phyloP scores from a whole-genome alignment of 495 filamentous ascomycete species.

The Sordaria brevicollis region DNA sequence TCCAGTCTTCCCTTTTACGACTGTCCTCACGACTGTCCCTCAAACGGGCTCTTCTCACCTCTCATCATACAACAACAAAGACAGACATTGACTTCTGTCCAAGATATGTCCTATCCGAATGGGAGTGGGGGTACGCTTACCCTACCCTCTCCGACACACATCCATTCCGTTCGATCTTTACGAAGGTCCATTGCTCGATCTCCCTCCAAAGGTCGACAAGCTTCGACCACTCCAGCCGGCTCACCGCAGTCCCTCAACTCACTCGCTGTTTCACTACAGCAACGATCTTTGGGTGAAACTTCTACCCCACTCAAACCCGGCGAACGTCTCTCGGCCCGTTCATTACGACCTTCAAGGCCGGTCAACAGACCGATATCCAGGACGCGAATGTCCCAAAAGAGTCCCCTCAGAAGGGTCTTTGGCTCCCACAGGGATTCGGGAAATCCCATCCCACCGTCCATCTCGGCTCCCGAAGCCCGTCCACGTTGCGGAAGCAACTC shows the following conservation, averaged over 20 bases:
- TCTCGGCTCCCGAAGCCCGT: conserved; percentile 21
- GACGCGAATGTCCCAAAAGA: conserved; percentile 55
- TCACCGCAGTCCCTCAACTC: conserved; percentile 5
- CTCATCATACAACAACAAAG: neutral
- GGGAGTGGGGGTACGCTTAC: conserved; percentile 68
- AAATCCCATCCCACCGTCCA: conserved; percentile 46
- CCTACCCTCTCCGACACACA: conserved; percentile 71
- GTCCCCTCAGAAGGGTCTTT: conserved; percentile 66
- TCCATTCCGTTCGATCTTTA: conserved; percentile 66
- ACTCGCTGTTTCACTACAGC: conserved; percentile 19
- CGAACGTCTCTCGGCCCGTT: conserved; percentile 44
- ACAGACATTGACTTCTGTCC: neutral
- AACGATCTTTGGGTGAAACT: conserved; percentile 17
- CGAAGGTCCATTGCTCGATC: conserved; percentile 78
- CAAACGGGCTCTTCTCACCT: neutral
- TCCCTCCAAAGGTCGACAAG: conserved; percentile 51
- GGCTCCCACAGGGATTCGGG: conserved; percentile 59
- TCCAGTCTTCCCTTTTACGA: neutral
- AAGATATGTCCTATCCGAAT: conserved; percentile 31
- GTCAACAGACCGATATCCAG: conserved; percentile 34
- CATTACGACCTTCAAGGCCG: conserved; percentile 31
- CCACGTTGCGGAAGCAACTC: conserved; percentile 9
- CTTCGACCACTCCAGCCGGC: neutral
- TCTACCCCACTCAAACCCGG: conserved; percentile 31
- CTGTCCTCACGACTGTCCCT: neutral